Evolutionary conservation across 805 yeast genomes (phyloP).

Genomic region (Nakazawaea ernobii): DNA sequence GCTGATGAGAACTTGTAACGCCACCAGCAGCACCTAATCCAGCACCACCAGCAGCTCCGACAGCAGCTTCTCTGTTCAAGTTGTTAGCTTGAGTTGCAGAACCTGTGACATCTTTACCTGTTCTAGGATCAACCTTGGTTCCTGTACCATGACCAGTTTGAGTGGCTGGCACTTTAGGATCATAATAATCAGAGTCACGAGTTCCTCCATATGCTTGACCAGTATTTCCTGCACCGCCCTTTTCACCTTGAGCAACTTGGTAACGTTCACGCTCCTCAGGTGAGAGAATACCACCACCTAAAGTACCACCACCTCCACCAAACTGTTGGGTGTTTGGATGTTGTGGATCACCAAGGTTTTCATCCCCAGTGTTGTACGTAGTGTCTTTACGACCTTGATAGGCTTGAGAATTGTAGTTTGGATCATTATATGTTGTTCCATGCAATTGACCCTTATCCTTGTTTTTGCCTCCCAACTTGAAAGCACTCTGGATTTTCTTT

Average conservation of each 20-base stretch:
- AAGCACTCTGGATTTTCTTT: conserved; percentile 9
- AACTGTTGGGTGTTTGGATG: conserved; percentile 7
- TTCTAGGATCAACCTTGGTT: conserved; percentile 9
- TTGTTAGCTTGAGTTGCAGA: conserved; percentile 3
- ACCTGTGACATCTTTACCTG: conserved; percentile 11
- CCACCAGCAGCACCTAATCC: conserved; percentile 9
- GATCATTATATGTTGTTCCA: conserved; percentile 9
- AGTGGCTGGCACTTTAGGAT: conserved; percentile 13
- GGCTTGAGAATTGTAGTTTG: conserved; percentile 1
- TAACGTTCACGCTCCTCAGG: conserved; percentile 7
- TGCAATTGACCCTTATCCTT: conserved; percentile 5
- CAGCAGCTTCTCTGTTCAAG: conserved; percentile 7
- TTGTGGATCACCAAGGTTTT: conserved; percentile 8
- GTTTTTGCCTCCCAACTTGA: background rate
- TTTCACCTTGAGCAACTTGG: conserved; percentile 4
- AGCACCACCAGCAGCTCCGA: conserved; percentile 12
- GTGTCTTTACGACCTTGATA: background rate
- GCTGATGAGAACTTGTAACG: background rate
- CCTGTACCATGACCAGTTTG: conserved; percentile 11
- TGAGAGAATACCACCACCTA: conserved; percentile 4
- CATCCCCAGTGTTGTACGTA: conserved; percentile 9
- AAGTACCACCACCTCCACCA: conserved; percentile 2
- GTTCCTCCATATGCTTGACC: background rate
- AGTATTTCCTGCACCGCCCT: background rate
- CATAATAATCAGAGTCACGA: conserved; percentile 1